Evolutionary conservation across 2,329 filamentous ascomycete species (phyloP).

Genomic region (Chrysoporthe austroafricana): DNA sequence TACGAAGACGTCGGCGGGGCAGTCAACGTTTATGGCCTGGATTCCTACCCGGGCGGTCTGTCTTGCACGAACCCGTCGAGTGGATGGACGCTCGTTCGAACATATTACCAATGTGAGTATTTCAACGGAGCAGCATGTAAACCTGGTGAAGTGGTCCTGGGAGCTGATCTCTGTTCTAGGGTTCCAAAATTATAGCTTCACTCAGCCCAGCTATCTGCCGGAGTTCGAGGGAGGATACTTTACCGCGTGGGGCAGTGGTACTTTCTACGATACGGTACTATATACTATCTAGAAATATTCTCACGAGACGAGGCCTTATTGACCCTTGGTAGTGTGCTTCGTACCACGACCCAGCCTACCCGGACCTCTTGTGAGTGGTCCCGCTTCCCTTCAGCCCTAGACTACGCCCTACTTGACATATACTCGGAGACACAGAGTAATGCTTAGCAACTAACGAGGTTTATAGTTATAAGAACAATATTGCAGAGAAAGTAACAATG

Average conservation of each 20-base stretch:
- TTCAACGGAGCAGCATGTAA: background rate
- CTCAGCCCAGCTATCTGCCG: conserved; percentile 56
- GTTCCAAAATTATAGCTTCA: conserved; percentile 59
- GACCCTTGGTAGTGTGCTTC: conserved; percentile 40
- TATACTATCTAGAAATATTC: background rate
- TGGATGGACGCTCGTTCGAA: conserved; percentile 55
- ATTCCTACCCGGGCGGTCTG: conserved; percentile 50
- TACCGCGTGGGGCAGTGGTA: conserved; percentile 53
- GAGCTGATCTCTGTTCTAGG: conserved; percentile 6
- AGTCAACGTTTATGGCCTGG: conserved; percentile 54
- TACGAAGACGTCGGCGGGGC: conserved; percentile 60
- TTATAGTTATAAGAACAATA: conserved; percentile 54
- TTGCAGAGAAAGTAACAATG: conserved; percentile 53
- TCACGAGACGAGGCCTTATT: background rate
- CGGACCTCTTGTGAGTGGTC: conserved; percentile 49
- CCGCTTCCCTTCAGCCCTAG: background rate
- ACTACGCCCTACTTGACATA: background rate
- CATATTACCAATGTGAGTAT: conserved; percentile 53
- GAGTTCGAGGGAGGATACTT: conserved; percentile 60
- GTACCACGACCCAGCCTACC: conserved; percentile 51
- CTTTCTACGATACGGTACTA: conserved; percentile 51
- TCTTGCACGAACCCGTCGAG: conserved; percentile 53
- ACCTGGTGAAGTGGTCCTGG: too few species aligned
- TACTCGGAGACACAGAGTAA: background rate
- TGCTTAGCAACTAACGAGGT: background rate